Base-by-base conservation (phyloP, 169 alveolate genomes). In the Babesia sp. region DNA sequence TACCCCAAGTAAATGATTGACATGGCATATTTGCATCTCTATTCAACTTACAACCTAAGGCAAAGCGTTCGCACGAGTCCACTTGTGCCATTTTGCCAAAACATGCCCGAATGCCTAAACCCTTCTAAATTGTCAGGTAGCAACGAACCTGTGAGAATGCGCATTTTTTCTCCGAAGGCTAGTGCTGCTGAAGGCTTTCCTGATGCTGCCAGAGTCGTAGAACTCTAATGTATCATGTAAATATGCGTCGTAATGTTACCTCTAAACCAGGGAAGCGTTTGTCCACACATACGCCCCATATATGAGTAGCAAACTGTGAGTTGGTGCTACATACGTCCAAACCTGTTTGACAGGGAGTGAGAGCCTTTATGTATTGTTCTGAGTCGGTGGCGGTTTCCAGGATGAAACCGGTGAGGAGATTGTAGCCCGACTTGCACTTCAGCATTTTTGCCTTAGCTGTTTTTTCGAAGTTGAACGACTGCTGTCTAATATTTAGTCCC, bases 341-440 rank as follows among this genome's bases (percentile, higher is more conserved):
- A 6, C 87, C 87, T 3, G 87, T 79, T 11, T 70, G 18, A 54
- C 87, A 79, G 28, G 83, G 71, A 29, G 55, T 61, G 42, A 71
- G 34, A 22, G 28, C 8, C 42, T 42, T 39, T 16, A 50, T 48
- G 26, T 14, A 24, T 9, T 20, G 16, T 22, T 36, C 36, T 0
- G 11, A 6, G 16, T 71, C 67, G 44, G 37, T 12, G 20, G 68
- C 20, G 11, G 57, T 64, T 24, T 33, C 46, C 12, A 50, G 20
- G 9, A 22, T 60, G 33, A 79, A 79, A 18, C 87, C 87, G 9
- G 87, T 79, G n/a, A 79, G 46, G 20, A 79, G 36, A 50, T 24
- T 48, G 36, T 70, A 66, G 33, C 87, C 75, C 60, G 60, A 33
- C 22, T 46, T 50, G 57, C 87, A 79, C 16, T 12, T 48, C 20